phyloP scores from a whole-genome alignment of 2,329 filamentous ascomycete genomes.

The Knufia fluminis region DNA sequence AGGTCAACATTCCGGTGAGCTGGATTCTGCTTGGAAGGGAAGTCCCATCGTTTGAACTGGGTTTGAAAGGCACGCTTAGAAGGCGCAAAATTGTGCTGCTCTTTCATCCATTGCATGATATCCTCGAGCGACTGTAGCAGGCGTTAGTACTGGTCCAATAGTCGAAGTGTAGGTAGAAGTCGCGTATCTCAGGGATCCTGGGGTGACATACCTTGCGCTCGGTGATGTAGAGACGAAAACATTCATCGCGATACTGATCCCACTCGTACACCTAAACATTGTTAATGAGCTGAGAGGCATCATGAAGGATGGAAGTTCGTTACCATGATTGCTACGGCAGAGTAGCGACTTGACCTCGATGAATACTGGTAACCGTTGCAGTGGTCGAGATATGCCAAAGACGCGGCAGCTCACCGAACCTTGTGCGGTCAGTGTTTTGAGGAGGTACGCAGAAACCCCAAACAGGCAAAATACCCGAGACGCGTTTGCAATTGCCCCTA shows the following conservation, averaged over 20 bases:
- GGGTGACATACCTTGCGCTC: constrained; percentile 50
- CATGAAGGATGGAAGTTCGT: background rate
- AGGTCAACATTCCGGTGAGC: constrained; percentile 61
- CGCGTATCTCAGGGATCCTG: too few relatives aligned
- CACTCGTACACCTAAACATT: constrained; percentile 48
- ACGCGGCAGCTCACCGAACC: background rate
- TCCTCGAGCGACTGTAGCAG: constrained; percentile 51
- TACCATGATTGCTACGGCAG: background rate
- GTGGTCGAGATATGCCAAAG: constrained; percentile 4
- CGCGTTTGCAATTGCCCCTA: too few relatives aligned
- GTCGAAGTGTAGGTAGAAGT: too few relatives aligned
- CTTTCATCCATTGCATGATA: constrained; percentile 62
- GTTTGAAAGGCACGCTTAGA: constrained; percentile 69
- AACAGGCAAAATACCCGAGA: too few relatives aligned
- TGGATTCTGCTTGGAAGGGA: constrained; percentile 64
- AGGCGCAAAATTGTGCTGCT: constrained; percentile 57
- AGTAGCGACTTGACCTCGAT: background rate
- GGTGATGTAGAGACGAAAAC: constrained; percentile 65
- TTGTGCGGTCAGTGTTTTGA: background rate
- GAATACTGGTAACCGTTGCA: background rate
- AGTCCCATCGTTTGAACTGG: constrained; percentile 70
- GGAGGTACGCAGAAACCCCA: background rate
- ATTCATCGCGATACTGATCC: constrained; percentile 57
- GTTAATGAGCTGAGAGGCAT: constrained; percentile 3
- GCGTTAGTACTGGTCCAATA: background rate